phyloP scores from a whole-genome alignment of 2,329 filamentous ascomycete species.

The Aspergillus pseudotamarii region DNA sequence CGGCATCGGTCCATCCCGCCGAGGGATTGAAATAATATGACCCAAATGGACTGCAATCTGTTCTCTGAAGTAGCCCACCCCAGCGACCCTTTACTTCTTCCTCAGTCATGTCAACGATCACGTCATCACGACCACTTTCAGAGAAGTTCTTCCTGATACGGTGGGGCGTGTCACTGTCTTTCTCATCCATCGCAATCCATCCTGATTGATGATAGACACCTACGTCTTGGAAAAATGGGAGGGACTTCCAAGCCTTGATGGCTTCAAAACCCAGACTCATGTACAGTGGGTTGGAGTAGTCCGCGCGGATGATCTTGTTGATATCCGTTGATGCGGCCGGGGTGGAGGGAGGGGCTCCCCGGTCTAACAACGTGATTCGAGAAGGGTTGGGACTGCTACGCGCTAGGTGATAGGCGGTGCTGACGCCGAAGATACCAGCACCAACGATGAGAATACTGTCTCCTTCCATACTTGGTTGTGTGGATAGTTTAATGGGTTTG shows the following conservation, averaged over 20 bases:
- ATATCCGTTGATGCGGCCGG: slow-evolving; percentile 70
- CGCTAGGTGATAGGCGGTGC: slow-evolving; percentile 66
- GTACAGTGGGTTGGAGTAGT: slow-evolving; percentile 68
- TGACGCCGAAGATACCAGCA: slow-evolving; percentile 67
- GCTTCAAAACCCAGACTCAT: slow-evolving; percentile 67
- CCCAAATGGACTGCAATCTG: slow-evolving; percentile 41
- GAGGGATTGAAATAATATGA: slow-evolving; percentile 54
- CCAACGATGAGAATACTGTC: slow-evolving; percentile 59
- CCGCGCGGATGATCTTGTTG: slow-evolving; percentile 72
- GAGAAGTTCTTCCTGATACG: slow-evolving; percentile 59
- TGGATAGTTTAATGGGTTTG: background rate
- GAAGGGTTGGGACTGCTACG: slow-evolving; percentile 51
- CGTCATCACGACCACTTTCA: slow-evolving; percentile 45
- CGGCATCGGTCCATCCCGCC: slow-evolving; percentile 59
- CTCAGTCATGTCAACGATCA: slow-evolving; percentile 48
- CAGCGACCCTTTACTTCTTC: slow-evolving; percentile 44
- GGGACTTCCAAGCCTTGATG: slow-evolving; percentile 61
- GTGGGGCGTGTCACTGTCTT: slow-evolving; percentile 50
- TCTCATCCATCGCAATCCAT: slow-evolving; percentile 59
- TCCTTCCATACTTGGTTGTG: slow-evolving; percentile 14
- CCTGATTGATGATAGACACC: slow-evolving; percentile 61
- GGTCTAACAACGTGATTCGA: slow-evolving; percentile 61
- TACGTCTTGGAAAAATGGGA: slow-evolving; percentile 58
- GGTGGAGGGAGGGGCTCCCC: slow-evolving; percentile 53
- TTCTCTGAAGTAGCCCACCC: slow-evolving; percentile 42